Evolutionary conservation across 495 filamentous ascomycete genomes (phyloP), one percentile per base, ranked within the genome.

Genomic region (Echria macrotheca): DNA sequence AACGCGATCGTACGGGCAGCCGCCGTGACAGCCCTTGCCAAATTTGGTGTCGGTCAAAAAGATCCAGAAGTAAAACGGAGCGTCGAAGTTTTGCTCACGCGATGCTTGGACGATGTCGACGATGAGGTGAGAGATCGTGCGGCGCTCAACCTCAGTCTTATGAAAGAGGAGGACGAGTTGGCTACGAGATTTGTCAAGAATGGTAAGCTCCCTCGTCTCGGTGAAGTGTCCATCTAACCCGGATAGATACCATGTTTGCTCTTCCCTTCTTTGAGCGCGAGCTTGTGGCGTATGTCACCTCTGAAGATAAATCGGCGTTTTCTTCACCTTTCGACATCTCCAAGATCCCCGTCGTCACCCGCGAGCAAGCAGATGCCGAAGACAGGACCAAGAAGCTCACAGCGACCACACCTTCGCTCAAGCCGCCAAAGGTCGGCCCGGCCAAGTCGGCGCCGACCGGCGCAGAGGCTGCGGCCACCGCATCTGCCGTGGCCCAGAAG

Each of bases 111-210:
- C 69, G 93, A 99, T 66, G 89, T 86, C 6, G 93, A 99, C 70
- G 93, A 99, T 58, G 93, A 99, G 69, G 94, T 97, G 36, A 83
- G 93, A 32, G 93, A 99, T 64, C 89, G 93, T 59, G 93, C 94
- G 33, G 93, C 91, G 4, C 74, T 97, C 28, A 97, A 95, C 60
- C 72, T 99, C 47, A 75, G 89, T 53, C 73, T 99, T 44, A 97
- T 99, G 62, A 79, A 88, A 46, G 86, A 91, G 60, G 75, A 84
- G 46, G 90, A 96, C 64, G 87, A 90, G 35, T 71, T 87, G 63
- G 91, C 89, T 2, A 74, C 80, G 15, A 77, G 78, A 29, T 96
- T 97, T 66, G 85, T 96, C 58, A 89, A 91, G 69, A 95, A 96
- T 58, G 89, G 87, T 90, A 73, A 67, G 77, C 50, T 12, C 1